Evolutionary conservation across 306 rosid species (phyloP).

Genomic region (Dicorynia guianensis): DNA sequence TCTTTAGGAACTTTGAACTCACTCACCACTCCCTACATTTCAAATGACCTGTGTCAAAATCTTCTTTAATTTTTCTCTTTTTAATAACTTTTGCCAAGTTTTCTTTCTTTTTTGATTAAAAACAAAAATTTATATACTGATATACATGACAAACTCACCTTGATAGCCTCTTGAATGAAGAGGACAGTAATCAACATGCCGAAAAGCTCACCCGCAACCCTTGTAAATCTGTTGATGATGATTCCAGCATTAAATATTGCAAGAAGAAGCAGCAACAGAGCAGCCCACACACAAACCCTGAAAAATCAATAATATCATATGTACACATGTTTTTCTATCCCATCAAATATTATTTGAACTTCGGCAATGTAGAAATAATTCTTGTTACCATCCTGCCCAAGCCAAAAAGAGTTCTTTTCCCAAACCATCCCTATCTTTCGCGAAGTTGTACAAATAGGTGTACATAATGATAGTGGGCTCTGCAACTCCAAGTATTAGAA

Average conservation of each 20-base stretch:
- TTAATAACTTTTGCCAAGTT: no score
- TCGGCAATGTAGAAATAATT: neutral
- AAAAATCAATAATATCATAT: slow-evolving; percentile 31
- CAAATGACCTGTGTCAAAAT: slow-evolving; percentile 23
- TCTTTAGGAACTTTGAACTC: slow-evolving; percentile 73
- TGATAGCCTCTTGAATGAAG: slow-evolving; percentile 87
- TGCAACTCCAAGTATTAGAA: slow-evolving; percentile 86
- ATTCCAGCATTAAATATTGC: slow-evolving; percentile 80
- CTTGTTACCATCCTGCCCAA: slow-evolving; percentile 87
- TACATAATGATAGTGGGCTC: slow-evolving; percentile 96
- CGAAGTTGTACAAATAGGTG: slow-evolving; percentile 76
- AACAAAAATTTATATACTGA: no score
- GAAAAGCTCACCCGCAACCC: slow-evolving; percentile 86
- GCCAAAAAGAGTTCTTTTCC: slow-evolving; percentile 75
- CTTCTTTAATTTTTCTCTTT: neutral
- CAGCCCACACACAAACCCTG: slow-evolving; percentile 95
- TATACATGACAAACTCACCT: slow-evolving; percentile 53
- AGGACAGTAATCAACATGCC: slow-evolving; percentile 87
- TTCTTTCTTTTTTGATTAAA: no score
- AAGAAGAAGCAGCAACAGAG: slow-evolving; percentile 72
- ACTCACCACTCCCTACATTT: slow-evolving; percentile 67
- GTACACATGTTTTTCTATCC: neutral
- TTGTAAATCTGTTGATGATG: slow-evolving; percentile 77
- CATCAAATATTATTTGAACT: neutral
- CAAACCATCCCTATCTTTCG: slow-evolving; percentile 62